phyloP scores from a whole-genome alignment of 129 eudicot species.

The Helianthus annuus region DNA sequence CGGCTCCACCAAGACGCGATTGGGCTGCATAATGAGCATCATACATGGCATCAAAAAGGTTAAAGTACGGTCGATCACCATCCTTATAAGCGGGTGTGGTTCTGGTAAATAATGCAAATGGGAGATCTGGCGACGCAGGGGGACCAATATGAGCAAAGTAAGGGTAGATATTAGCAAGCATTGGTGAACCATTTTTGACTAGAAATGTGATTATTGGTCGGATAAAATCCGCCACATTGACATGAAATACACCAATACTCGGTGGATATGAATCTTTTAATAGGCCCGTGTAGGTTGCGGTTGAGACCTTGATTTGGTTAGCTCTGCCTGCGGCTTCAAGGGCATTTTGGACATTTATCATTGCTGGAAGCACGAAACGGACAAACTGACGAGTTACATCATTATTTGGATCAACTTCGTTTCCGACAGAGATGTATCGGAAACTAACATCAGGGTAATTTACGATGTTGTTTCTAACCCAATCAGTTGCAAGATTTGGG shows the following conservation, averaged over 20 bases:
- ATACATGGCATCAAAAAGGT: slow-evolving; percentile 45
- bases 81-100: background rate
- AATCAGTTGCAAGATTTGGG: background rate
- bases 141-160: slow-evolving; percentile 33
- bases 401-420: slow-evolving; percentile 15
- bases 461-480: slow-evolving; percentile 21
- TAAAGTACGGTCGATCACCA: slow-evolving; percentile 17
- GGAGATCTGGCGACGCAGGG: background rate
- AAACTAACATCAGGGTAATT: slow-evolving; percentile 6
- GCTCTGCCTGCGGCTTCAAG: slow-evolving; percentile 28
- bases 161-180: slow-evolving; percentile 55
- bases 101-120: slow-evolving; percentile 42
- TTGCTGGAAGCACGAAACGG: slow-evolving; percentile 35
- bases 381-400: background rate
- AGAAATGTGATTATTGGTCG: slow-evolving; percentile 38
- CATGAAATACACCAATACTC: slow-evolving; percentile 24
- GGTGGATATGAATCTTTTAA: slow-evolving; percentile 38
- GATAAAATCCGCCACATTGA: slow-evolving; percentile 2
- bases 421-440: slow-evolving; percentile 27
- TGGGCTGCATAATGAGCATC: slow-evolving; percentile 42
- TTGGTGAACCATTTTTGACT: slow-evolving; percentile 22
- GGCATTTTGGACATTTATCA: slow-evolving; percentile 41
- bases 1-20: slow-evolving; percentile 34
- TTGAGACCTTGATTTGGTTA: slow-evolving; percentile 45
- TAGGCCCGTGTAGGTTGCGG: slow-evolving; percentile 36